Base-by-base conservation (phyloP, 331 rosid species). In the Erythrophleum ivorense region DNA sequence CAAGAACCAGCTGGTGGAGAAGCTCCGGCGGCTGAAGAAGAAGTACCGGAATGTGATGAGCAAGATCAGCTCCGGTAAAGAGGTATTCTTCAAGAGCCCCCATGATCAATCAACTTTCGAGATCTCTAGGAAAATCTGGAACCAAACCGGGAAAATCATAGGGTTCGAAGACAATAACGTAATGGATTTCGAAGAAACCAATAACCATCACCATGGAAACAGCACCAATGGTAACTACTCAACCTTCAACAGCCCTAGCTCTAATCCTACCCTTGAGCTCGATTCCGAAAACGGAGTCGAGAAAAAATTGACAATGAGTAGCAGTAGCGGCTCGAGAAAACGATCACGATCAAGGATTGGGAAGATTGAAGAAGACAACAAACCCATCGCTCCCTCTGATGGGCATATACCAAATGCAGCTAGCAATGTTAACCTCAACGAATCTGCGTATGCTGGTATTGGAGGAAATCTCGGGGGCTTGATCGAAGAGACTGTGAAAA, bases 51-150 rank as follows among this genome's bases (percentile, higher is more conserved):
- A 87, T 58, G 82, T 81, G 6, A 48, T 77, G 5, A 80, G 69
- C 52, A 90, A 82, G 77, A 85, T 81, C 75, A 76, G 68, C 68
- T 78, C 88, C 14, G 92, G 88, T 2, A 82, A 81, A 19, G 91
- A 88, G 14, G 87, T 91, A 12, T 70, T 88, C 14, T 91, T 91
- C 84, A 87, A 85, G 65, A 87, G 70, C 46, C 80, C 89, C 10
- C 97, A 92, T 81, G 94, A 92, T 67, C 88, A 86, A 60, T 82
- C 87, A 11, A 83, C 89, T 65, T 92, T 92, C 70, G 90, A 88
- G 76, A 83, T 92, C 76, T 92, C 92, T 0, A 88, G 82, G 53
- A 87, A 79, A 89, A 90, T 92, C 87, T 92, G 97, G 97, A 77
- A 80, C 76, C 91, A 75, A 1, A 57, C 80, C 60, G 82, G 77